Conservation (phyloP, 2,329 filamentous ascomycete species). For the Trichoderma polysporum region DNA sequence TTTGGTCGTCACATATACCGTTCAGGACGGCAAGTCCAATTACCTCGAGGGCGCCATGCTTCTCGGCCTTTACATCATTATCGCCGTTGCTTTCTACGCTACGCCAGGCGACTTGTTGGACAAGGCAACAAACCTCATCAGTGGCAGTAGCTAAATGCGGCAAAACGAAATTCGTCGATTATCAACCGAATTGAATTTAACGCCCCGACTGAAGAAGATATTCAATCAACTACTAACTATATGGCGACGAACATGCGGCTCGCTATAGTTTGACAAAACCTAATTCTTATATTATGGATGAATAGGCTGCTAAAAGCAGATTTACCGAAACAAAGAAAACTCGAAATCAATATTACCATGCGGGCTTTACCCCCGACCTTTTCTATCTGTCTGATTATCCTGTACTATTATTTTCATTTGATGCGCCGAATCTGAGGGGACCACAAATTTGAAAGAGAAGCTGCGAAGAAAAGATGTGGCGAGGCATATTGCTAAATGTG, state of each 20-base stretch:
- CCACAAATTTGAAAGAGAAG: not conserved
- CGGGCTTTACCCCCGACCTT: not conserved
- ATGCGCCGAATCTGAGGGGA: not conserved
- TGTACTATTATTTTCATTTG: conserved; percentile 5
- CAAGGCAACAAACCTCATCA: conserved; percentile 26
- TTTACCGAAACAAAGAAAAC: not conserved
- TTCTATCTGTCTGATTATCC: not conserved
- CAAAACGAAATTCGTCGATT: not conserved
- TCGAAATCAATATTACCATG: not conserved
- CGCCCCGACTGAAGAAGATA: not conserved
- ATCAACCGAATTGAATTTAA: not conserved
- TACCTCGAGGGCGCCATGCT: conserved; percentile 78
- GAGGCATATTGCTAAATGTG: not conserved
- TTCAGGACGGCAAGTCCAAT: conserved; percentile 80
- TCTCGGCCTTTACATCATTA: conserved; percentile 56
- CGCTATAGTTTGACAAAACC: not conserved
- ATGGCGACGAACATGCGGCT: not conserved
- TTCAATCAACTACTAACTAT: not conserved
- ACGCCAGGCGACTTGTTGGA: conserved; percentile 51
- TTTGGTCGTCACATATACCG: conserved; percentile 71
- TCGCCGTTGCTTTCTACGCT: conserved; percentile 60
- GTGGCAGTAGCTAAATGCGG: not conserved
- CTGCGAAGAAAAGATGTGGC: not conserved
- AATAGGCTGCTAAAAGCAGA: not conserved
- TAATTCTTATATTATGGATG: not conserved